Conservation (phyloP, 2,329 filamentous ascomycete genomes). For the Xylaria sp. region DNA sequence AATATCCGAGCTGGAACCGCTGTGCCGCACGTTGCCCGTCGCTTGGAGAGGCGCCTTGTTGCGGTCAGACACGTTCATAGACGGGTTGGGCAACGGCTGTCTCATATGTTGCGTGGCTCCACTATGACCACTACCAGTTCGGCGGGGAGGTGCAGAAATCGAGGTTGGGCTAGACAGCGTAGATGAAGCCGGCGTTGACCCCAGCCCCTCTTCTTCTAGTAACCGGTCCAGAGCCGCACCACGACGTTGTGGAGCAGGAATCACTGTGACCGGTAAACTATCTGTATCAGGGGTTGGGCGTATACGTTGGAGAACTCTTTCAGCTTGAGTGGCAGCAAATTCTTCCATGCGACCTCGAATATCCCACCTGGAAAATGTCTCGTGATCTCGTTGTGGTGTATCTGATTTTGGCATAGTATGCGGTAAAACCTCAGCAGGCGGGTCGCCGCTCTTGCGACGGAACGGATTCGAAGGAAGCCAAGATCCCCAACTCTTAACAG, state of each 20-base stretch:
- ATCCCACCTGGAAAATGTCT: constrained; percentile 61
- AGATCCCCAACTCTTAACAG: constrained; percentile 37
- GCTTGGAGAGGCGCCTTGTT: constrained; percentile 33
- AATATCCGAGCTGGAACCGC: constrained; percentile 23
- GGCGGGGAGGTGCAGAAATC: constrained; percentile 29
- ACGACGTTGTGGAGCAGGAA: constrained; percentile 69
- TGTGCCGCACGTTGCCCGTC: constrained; percentile 32
- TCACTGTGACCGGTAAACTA: constrained; percentile 67
- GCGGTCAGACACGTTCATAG: constrained; percentile 35
- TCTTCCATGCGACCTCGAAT: constrained; percentile 67
- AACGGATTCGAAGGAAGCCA: constrained; percentile 41
- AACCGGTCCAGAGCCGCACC: constrained; percentile 67
- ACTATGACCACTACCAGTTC: constrained; percentile 33
- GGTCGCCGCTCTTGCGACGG: constrained; percentile 39
- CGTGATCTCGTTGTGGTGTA: constrained; percentile 41
- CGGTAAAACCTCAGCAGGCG: constrained; percentile 49
- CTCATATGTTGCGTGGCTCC: constrained; percentile 32
- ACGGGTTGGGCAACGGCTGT: constrained; percentile 31
- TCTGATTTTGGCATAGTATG: constrained; percentile 46
- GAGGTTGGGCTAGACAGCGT: constrained; percentile 16
- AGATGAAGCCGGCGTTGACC: constrained; percentile 26
- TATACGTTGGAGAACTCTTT: constrained; percentile 67
- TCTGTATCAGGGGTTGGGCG: constrained; percentile 64
- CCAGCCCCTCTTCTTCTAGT: constrained; percentile 62
- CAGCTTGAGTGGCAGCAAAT: constrained; percentile 69